Evolutionary conservation across 805 yeast genomes (phyloP).

Genomic region (Metschnikowia rubicola): DNA sequence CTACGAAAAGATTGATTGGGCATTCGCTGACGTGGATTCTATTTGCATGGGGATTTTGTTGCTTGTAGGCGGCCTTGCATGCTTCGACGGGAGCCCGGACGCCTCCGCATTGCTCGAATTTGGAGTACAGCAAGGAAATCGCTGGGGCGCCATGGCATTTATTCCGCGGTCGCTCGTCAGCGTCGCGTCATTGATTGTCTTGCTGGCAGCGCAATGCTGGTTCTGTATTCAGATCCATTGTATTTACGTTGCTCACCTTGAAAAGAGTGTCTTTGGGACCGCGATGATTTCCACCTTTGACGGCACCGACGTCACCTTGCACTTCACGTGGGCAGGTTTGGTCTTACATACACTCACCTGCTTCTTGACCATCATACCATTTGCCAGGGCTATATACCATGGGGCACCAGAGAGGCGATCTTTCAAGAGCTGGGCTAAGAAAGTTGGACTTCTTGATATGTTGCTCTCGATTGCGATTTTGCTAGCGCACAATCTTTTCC

Average conservation of each 20-base stretch:
- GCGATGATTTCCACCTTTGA: neutral
- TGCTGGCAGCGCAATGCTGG: neutral
- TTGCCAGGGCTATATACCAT: neutral
- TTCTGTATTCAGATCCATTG: slow-evolving; percentile 1
- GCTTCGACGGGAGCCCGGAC: slow-evolving; percentile 3
- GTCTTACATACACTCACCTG: slow-evolving; percentile 8
- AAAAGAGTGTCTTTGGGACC: slow-evolving; percentile 8
- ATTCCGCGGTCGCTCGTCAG: neutral
- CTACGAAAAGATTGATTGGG: slow-evolving; percentile 2
- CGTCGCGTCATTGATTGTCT: neutral
- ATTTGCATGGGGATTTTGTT: slow-evolving; percentile 10
- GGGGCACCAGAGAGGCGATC: slow-evolving; percentile 1
- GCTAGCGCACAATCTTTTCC: neutral
- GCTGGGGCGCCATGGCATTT: neutral
- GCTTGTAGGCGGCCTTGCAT: slow-evolving; percentile 1
- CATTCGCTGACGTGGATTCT: slow-evolving; percentile 7
- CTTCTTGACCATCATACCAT: slow-evolving; percentile 12
- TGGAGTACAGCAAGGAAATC: slow-evolving; percentile 7
- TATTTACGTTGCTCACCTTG: slow-evolving; percentile 3
- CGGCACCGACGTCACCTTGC: neutral
- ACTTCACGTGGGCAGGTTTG: slow-evolving; percentile 11
- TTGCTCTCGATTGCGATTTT: neutral
- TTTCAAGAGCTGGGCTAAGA: neutral
- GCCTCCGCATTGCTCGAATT: slow-evolving; percentile 4
- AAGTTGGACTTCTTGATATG: neutral